Base-by-base conservation (phyloP, 169 alveolate genomes). In the Plasmodium chabaudi region DNA sequence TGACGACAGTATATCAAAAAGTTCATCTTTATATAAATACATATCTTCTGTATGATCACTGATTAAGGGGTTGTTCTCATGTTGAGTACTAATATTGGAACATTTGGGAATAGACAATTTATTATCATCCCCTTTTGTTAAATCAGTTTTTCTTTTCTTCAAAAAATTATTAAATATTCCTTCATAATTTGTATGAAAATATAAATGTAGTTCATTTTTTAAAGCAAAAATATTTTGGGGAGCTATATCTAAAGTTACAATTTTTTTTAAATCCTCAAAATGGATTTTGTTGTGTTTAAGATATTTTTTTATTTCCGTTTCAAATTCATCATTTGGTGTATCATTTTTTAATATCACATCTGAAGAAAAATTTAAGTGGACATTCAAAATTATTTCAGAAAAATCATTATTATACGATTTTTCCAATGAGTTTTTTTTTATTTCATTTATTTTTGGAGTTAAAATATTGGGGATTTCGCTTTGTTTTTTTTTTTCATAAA, bases 251-350 rank as follows among this genome's bases (percentile, higher is more conserved):
- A 25, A 21, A 39, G 17, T n/a, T 19, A 23, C 12, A 15, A 9
- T 23, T 12, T 61, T 46, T 44, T 70, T 71, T 51, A 82, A 44
- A 27, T 47, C 72, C 13, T 86, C 91, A 44, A 86, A 57, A 59
- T 70, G 47, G 1, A 86, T 86, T 59, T 69, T 70, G 9, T 53
- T 63, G n/a, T 42, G 1, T 60, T 69, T 87, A 23, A 69, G 17
- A 56, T 57, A 86, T 69, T 70, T 86, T 21, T 49, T 42, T 25
- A 86, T 12, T 34, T 86, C 91, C 21, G 2, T 86, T 57, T 86
- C 87, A 3, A 86, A 12, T 2, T 86, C 91, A 10, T 86, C 87
- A 17, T 59, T 44, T 34, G 69, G 12, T 9, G 72, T 68, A 21
- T 86, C 87, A 46, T 70, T 57, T 51, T n/a, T 53, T 49, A 86